Base-by-base conservation (phyloP, 768 basidiomycete genomes). In the Postia placenta region DNA sequence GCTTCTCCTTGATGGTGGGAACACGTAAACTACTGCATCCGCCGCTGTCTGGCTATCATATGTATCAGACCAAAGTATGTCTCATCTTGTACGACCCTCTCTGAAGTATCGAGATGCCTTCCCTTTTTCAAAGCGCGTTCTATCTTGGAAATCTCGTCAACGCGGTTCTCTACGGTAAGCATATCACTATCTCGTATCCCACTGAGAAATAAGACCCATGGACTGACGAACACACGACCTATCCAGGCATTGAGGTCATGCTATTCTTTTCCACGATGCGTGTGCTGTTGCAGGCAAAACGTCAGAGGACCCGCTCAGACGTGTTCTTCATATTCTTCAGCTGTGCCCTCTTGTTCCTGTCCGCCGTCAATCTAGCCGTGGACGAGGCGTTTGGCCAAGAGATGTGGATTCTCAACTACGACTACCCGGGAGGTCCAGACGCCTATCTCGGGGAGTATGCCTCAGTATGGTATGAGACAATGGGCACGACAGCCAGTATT, bases 371-470 rank as follows among this genome's bases (percentile, higher is more conserved):
- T 35, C 54, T 61, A 42, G 53, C 55, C 27, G 51, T 53, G 2
- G 58, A 65, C 19, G 53, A 51, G 14, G 60, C 60, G 25, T 64
- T 59, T 44, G 60, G 59, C 17, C 52, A 67, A 50, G 47, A 49
- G 48, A 61, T 63, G 55, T 67, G 59, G 59, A 60, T 63, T 33
- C 54, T 55, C 35, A 47, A 56, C 47, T 54, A 61, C 30, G 50
- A 62, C 38, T 47, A 47, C 17, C 59, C 60, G 5, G 61, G 61
- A 17, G 65, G 64, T 1, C 56, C 53, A 17, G 47, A 51, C n/a
- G 55, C 45, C 2, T 65, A 53, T 39, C 48, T 59, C 42, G 45
- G 5, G 12, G 56, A 47, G n/a, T 44, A 56, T 37, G 38, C 47
- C 4, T 50, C 54, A 11, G 45, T 56, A 11, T 60, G 57, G 59